Evolutionary conservation across 2,329 filamentous ascomycete species (phyloP).

Genomic region (Monascus ruber): DNA sequence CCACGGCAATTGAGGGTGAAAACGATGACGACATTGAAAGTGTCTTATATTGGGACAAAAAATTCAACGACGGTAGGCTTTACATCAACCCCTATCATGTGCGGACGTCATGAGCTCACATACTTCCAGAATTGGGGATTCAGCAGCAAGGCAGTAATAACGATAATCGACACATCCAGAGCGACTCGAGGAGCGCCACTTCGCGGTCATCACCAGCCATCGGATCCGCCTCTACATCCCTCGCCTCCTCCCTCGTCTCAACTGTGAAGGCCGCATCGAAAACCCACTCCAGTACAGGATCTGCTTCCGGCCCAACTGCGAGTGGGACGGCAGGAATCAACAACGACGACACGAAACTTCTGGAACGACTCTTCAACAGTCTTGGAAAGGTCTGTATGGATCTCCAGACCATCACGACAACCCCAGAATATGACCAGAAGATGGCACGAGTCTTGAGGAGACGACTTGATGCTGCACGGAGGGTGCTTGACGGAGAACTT

Average conservation of each 20-base stretch:
- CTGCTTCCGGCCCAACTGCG: not conserved
- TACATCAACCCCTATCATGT: not conserved
- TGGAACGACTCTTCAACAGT: slow-evolving; percentile 43
- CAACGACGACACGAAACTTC: slow-evolving; percentile 45
- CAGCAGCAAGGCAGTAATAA: not conserved
- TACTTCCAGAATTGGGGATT: not conserved
- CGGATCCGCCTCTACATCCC: slow-evolving; percentile 18
- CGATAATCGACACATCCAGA: too few relatives aligned
- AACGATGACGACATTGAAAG: slow-evolving; percentile 31
- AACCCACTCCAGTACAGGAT: slow-evolving; percentile 10
- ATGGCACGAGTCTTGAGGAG: slow-evolving; percentile 54
- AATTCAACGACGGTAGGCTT: slow-evolving; percentile 20
- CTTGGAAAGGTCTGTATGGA: slow-evolving; percentile 39
- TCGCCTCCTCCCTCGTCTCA: slow-evolving; percentile 27
- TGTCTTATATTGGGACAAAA: slow-evolving; percentile 28
- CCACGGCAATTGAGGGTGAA: slow-evolving; percentile 48
- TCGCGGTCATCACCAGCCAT: not conserved
- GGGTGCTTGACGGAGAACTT: slow-evolving; percentile 59
- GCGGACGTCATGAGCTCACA: too few relatives aligned
- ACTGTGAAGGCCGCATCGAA: slow-evolving; percentile 24
- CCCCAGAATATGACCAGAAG: slow-evolving; percentile 43
- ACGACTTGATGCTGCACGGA: slow-evolving; percentile 62
- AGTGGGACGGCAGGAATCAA: slow-evolving; percentile 25
- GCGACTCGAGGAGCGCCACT: too few relatives aligned
- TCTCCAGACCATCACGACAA: slow-evolving; percentile 38